Conservation (phyloP, 352 stramenopile genomes). For the Globisporangium rhizosaccharum region DNA sequence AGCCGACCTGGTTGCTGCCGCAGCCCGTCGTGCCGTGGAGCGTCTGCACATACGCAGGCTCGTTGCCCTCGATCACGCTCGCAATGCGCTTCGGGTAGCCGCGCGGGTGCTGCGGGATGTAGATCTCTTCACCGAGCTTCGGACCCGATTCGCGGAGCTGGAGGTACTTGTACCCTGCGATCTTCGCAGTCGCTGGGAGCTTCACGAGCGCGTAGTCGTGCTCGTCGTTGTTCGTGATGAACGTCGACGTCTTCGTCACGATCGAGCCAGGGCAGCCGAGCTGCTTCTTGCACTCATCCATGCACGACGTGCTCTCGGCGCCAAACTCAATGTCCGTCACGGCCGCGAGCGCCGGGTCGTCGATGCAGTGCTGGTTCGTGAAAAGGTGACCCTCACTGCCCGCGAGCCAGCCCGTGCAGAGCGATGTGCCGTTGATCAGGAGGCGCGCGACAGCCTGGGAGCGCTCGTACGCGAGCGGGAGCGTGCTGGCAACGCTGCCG, state of each 20-base stretch:
- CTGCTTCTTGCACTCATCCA: constrained; percentile 30
- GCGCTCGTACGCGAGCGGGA: constrained; percentile 37
- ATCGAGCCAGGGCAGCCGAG: constrained; percentile 42
- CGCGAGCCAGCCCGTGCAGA: constrained; percentile 62
- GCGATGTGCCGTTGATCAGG: constrained; percentile 37
- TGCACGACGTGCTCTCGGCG: constrained; percentile 45
- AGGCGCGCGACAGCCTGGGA: constrained; percentile 45
- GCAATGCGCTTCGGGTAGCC: constrained; percentile 50
- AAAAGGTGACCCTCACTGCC: constrained; percentile 62
- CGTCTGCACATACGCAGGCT: constrained; percentile 23
- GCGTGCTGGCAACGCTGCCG: constrained; percentile 12
- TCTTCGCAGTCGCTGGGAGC: constrained; percentile 29
- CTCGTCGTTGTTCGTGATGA: constrained; percentile 29
- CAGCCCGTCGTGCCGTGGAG: constrained; percentile 26
- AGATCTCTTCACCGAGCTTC: constrained; percentile 41
- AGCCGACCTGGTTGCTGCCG: constrained; percentile 31
- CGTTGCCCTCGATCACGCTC: constrained; percentile 26
- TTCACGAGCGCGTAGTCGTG: constrained; percentile 60
- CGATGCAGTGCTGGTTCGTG: constrained; percentile 70
- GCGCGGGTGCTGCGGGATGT: constrained; percentile 49
- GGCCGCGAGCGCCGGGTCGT: constrained; percentile 17
- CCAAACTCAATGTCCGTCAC: constrained; percentile 55
- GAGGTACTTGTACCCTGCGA: constrained; percentile 47
- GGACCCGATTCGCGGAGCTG: constrained; percentile 35
- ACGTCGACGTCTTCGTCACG: constrained; percentile 33